Percentiles rank a stretch among this genome's conserved stretches.
Evolutionary conservation across 2,329 filamentous ascomycete species (phyloP).

Genomic region (Westerdykella ornata): DNA sequence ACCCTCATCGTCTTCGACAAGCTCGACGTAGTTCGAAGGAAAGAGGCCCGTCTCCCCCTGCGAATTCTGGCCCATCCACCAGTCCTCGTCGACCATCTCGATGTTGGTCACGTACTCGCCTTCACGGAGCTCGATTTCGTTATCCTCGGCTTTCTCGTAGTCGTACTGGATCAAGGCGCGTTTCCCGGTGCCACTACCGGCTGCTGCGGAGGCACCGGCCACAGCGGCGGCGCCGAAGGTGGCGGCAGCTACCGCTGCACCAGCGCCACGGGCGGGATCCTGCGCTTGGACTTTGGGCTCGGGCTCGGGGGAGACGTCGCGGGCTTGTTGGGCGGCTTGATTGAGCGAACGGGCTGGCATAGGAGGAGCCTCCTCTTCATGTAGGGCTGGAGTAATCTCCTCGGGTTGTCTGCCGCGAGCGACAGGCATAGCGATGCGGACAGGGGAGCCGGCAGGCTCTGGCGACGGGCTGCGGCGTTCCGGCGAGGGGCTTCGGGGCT

Average conservation of each 20-base stretch:
- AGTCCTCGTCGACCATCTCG: constrained; percentile 95
- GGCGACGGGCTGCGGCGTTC: constrained; percentile 42
- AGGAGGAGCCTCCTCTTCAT: constrained; percentile 45
- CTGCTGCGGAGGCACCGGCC: constrained; percentile 37
- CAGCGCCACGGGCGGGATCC: constrained; percentile 49
- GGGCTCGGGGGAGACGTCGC: constrained; percentile 57
- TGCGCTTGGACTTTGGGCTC: constrained; percentile 54
- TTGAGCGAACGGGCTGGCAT: constrained; percentile 61
- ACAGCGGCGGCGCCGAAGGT: constrained; percentile 40
- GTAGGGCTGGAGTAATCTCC: constrained; percentile 46
- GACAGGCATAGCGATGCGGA: constrained; percentile 81
- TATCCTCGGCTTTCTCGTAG: constrained; percentile 96
- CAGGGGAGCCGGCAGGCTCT: constrained; percentile 61
- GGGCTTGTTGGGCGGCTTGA: constrained; percentile 56
- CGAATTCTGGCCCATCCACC: constrained; percentile 94
- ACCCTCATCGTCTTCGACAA: constrained; percentile 56
- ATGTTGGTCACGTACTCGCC: constrained; percentile 86
- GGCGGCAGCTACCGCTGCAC: constrained; percentile 40
- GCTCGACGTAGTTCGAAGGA: constrained; percentile 93
- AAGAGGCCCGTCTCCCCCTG: constrained; percentile 83
- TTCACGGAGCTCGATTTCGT: constrained; percentile 86
- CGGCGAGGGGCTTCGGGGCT: constrained; percentile 4
- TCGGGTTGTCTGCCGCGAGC: constrained; percentile 52
- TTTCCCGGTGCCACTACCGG: constrained; percentile 49
- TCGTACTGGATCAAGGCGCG: constrained; percentile 83